A percentile compares a stretch with the other conserved stretches of the same genome.
Conservation (phyloP, 306 rosid species). For the Castanospermum australe region DNA sequence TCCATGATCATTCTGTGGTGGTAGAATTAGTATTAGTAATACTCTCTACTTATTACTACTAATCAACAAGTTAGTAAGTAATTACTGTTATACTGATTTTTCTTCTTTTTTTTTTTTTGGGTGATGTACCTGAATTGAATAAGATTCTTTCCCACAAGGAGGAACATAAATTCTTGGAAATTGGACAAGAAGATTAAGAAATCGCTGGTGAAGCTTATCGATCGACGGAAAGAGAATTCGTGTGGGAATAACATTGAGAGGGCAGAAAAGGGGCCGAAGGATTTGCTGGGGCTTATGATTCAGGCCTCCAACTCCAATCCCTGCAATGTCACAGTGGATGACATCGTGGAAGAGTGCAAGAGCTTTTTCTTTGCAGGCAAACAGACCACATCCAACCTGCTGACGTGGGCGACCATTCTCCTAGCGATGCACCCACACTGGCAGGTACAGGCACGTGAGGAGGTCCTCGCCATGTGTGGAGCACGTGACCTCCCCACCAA, state of each 20-base stretch:
- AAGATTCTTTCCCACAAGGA: constrained; percentile 80
- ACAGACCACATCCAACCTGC: constrained; percentile 96
- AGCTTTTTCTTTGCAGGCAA: constrained; percentile 98
- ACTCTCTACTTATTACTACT: not conserved
- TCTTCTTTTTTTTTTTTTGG: not conserved
- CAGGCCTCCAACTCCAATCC: constrained; percentile 47
- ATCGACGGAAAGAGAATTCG: constrained; percentile 35
- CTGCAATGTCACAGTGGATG: constrained; percentile 60
- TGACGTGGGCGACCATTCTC: constrained; percentile 96
- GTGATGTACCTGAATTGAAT: not conserved
- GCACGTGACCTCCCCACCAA: constrained; percentile 82
- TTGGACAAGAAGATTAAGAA: constrained; percentile 68
- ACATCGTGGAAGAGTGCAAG: constrained; percentile 97
- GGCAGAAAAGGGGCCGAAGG: constrained; percentile 49
- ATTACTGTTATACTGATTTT: not conserved
- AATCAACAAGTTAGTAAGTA: not conserved
- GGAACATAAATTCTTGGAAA: constrained; percentile 77
- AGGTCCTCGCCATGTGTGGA: constrained; percentile 75
- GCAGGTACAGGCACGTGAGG: constrained; percentile 95
- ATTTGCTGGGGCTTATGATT: constrained; percentile 84
- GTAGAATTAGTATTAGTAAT: not conserved
- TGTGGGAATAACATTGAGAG: not conserved
- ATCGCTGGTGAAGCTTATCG: constrained; percentile 59
- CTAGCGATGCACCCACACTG: constrained; percentile 97
- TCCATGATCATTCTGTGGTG: not conserved